phyloP scores from a whole-genome alignment of 768 basidiomycete species.

The Mycena rebaudengoi region DNA sequence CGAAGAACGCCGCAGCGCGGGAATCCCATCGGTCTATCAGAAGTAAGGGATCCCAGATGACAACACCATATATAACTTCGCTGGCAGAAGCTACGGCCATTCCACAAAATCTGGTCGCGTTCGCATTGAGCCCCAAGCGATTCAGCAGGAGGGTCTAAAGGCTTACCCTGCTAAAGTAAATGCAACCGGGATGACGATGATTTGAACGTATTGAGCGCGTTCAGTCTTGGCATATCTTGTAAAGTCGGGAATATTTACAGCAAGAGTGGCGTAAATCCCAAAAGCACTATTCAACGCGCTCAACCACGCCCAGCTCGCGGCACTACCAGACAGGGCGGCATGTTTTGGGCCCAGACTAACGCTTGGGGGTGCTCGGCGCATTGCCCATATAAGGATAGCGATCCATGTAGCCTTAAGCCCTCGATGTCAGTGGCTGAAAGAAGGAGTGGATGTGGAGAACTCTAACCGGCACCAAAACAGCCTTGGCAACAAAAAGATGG shows the following conservation, averaged over 20 bases:
- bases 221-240: conserved; percentile 82
- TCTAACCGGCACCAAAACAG: conserved; percentile 69
- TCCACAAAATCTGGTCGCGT: conserved; percentile 82
- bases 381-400: conserved; percentile 82
- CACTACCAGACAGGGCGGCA: conserved; percentile 58
- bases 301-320: conserved; percentile 82
- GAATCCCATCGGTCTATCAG: conserved; percentile 87
- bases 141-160: too few species aligned
- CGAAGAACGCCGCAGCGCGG: conserved; percentile 82
- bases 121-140: too few species aligned
- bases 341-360: conserved; percentile 65
- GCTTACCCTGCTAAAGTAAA: conserved; percentile 83
- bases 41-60: conserved; percentile 77
- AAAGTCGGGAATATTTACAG: conserved; percentile 89
- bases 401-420: conserved; percentile 72
- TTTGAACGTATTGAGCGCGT: conserved; percentile 74
- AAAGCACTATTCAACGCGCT: conserved; percentile 79
- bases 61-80: conserved; percentile 69
- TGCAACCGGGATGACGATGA: conserved; percentile 76
- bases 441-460: too few species aligned
- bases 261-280: conserved; percentile 75
- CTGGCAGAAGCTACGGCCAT: conserved; percentile 85
- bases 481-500: conserved; percentile 78
- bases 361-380: conserved; percentile 70
- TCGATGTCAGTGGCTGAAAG: too few species aligned